Percentiles rank a stretch among this genome's conserved stretches.
Conservation (phyloP, 495 filamentous ascomycete species). For the Durotheca rogersii region DNA sequence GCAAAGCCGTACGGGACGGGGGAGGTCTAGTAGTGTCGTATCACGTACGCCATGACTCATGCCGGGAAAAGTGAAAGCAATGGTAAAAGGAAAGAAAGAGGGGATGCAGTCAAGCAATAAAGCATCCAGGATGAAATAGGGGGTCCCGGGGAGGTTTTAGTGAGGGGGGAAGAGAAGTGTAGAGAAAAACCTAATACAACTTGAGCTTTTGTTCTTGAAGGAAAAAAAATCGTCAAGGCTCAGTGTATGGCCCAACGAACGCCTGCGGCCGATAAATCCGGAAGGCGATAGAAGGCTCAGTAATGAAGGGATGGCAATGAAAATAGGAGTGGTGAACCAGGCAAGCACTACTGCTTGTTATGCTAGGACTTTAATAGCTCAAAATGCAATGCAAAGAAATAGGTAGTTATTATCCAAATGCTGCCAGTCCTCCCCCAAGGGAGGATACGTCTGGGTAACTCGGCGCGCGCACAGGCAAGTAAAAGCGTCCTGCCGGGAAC, state of each 20-base stretch:
- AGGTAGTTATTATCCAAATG: conserved; percentile 16
- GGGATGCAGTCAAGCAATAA: conserved; percentile 1
- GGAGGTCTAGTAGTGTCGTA: conserved; percentile 28
- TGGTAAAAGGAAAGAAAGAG: conserved; percentile 4
- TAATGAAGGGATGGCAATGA: conserved; percentile 3
- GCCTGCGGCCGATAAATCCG: conserved; percentile 7
- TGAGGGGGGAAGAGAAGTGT: too few relatives aligned
- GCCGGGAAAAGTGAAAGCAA: conserved; percentile 11
- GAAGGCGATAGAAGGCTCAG: conserved; percentile 6
- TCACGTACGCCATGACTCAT: conserved; percentile 31
- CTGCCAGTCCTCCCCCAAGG: conserved; percentile 2
- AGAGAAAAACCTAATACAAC: too few relatives aligned
- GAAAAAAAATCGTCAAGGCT: conserved; percentile 8
- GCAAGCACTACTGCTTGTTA: conserved; percentile 18
- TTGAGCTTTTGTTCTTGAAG: conserved; percentile 6
- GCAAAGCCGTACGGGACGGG: conserved; percentile 18
- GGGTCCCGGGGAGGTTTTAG: not conserved
- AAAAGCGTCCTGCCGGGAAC: not conserved
- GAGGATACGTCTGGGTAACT: conserved; percentile 5
- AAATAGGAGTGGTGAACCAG: conserved; percentile 17
- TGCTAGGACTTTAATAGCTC: conserved; percentile 30
- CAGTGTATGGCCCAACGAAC: conserved; percentile 2
- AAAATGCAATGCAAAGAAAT: conserved; percentile 21
- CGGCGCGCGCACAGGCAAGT: conserved; percentile 7
- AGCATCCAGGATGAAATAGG: not conserved